A percentile compares a stretch with the other conserved stretches of the same genome.
Conservation (phyloP, 2,329 filamentous ascomycete species). For the Clonostachys rosea region DNA sequence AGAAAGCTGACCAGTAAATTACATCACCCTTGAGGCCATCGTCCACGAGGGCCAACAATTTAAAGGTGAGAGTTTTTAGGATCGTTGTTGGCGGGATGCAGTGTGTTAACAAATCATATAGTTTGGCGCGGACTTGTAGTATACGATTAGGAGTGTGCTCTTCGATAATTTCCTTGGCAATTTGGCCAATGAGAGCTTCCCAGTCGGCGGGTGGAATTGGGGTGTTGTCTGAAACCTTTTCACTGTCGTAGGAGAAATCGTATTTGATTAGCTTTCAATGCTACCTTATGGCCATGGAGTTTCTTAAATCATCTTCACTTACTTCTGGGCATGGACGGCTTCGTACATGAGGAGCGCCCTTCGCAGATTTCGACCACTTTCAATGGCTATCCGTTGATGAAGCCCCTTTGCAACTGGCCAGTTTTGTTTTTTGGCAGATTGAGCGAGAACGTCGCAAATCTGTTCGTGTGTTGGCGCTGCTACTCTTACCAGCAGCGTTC, state of each 20-base stretch:
- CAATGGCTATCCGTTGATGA: conserved; percentile 80
- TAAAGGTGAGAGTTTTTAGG: conserved; percentile 91
- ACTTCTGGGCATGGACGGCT: conserved; percentile 96
- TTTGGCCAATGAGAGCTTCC: conserved; percentile 85
- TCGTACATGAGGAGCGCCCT: conserved; percentile 95
- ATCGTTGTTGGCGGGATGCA: conserved; percentile 95
- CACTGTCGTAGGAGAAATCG: conserved; percentile 44
- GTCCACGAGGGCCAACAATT: conserved; percentile 81
- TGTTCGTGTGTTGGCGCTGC: conserved; percentile 82
- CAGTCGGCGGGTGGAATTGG: conserved; percentile 93
- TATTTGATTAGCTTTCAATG: neutral
- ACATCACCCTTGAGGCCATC: conserved; percentile 88
- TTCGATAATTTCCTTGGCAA: conserved; percentile 89
- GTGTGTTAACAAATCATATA: conserved; percentile 96
- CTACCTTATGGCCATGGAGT: neutral
- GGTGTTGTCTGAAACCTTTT: conserved; percentile 83
- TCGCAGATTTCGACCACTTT: conserved; percentile 87
- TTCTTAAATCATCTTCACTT: conserved; percentile 22
- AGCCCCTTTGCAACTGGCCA: conserved; percentile 74
- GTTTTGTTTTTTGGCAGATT: conserved; percentile 70
- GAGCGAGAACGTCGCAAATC: conserved; percentile 73
- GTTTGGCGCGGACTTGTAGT: conserved; percentile 80
- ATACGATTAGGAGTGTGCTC: conserved; percentile 90
- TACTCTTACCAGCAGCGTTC: conserved; percentile 87
- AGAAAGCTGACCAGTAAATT: conserved; percentile 94